Conservation (phyloP, 176 grass and related monocot species). For the Carex scoparia region DNA sequence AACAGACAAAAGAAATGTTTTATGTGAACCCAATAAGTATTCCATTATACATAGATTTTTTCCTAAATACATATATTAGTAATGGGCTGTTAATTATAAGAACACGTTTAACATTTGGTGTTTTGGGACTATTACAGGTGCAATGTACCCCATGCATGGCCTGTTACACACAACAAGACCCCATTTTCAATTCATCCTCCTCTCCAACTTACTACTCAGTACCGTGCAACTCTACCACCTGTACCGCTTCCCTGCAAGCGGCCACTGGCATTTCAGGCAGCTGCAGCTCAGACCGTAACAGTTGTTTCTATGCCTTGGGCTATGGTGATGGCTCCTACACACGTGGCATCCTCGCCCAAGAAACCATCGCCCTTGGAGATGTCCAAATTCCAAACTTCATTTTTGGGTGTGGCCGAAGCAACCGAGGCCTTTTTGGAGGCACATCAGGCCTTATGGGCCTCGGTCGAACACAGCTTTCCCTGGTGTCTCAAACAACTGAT, state of each 20-base stretch:
- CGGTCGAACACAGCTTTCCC: conserved; percentile 60
- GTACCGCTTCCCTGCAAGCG: conserved; percentile 47
- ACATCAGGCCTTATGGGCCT: conserved; percentile 78
- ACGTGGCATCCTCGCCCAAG: conserved; percentile 66
- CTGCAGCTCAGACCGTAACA: conserved; percentile 24
- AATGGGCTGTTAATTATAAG: background rate
- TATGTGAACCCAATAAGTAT: background rate
- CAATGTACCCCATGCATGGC: conserved; percentile 77
- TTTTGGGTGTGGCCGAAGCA: conserved; percentile 82
- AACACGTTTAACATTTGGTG: background rate
- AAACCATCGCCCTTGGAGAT: conserved; percentile 56
- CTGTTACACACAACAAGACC: conserved; percentile 75
- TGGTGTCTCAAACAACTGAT: conserved; percentile 50
- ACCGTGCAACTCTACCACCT: conserved; percentile 69
- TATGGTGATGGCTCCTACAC: conserved; percentile 93
- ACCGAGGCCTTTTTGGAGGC: conserved; percentile 69
- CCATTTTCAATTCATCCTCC: conserved; percentile 63
- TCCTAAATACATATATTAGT: no score
- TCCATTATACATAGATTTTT: background rate
- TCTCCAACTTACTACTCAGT: conserved; percentile 62
- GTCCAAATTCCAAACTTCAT: conserved; percentile 47
- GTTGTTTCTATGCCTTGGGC: conserved; percentile 59
- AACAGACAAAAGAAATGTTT: background rate
- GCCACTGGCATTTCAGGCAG: conserved; percentile 61
- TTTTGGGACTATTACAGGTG: conserved; percentile 33